phyloP scores from a whole-genome alignment of 2,329 filamentous ascomycete species.

The Xylariaceae sp. region DNA sequence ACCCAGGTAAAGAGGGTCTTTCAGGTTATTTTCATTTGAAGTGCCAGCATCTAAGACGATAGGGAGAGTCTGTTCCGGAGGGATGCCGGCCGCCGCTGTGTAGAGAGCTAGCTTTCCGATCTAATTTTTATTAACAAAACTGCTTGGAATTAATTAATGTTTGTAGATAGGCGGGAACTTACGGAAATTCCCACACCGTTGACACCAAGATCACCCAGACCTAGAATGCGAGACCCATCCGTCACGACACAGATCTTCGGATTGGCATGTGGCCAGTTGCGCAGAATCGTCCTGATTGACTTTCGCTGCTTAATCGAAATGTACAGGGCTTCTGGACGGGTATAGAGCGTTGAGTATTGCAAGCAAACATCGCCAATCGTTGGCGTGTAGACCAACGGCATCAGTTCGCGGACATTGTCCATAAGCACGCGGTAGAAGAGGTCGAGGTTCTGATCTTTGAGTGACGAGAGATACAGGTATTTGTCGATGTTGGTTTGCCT shows the following conservation, averaged over 20 bases:
- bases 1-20: slow-evolving; percentile 80
- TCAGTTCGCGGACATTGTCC: slow-evolving; percentile 71
- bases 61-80: slow-evolving; percentile 76
- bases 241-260: slow-evolving; percentile 97
- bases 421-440: slow-evolving; percentile 81
- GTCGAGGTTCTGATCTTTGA: slow-evolving; percentile 73
- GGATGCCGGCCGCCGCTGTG: slow-evolving; percentile 91
- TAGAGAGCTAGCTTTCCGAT: slow-evolving; percentile 94
- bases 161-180: slow-evolving; percentile 39
- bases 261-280: slow-evolving; percentile 85
- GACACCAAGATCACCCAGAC: slow-evolving; percentile 90
- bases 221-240: slow-evolving; percentile 88
- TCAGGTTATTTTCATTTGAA: slow-evolving; percentile 62
- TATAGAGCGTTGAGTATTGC: slow-evolving; percentile 94
- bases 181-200: slow-evolving; percentile 97
- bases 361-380: slow-evolving; percentile 95
- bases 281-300: slow-evolving; percentile 80
- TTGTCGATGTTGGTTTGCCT: slow-evolving; percentile 72
- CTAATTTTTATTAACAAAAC: slow-evolving; percentile 37
- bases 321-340: slow-evolving; percentile 91
- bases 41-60: slow-evolving; percentile 66
- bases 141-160: neutral
- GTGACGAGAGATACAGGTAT: slow-evolving; percentile 74
- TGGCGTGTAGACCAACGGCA: slow-evolving; percentile 81
- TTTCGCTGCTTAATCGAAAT: slow-evolving; percentile 93